Evolutionary conservation across 2,329 filamentous ascomycete species (phyloP).

Genomic region (Zasmidium citrigriseum): DNA sequence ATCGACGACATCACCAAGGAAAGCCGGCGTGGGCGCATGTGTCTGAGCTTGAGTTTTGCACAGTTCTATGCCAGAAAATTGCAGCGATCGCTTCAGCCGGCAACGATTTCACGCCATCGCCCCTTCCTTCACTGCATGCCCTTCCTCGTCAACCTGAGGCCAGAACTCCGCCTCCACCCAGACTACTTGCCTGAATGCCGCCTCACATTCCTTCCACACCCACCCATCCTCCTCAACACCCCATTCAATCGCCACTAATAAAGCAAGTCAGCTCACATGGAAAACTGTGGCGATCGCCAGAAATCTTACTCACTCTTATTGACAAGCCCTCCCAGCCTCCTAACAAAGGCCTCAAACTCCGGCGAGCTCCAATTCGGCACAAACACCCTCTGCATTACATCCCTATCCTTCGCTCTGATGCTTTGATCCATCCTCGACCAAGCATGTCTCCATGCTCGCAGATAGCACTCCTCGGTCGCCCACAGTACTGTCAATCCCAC

Average conservation of each 20-base stretch:
- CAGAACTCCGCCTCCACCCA: slow-evolving; percentile 35
- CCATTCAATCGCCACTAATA: slow-evolving; percentile 37
- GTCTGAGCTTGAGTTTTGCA: too few species aligned
- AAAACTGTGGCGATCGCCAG: background rate
- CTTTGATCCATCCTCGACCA: slow-evolving; percentile 33
- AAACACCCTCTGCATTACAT: slow-evolving; percentile 50
- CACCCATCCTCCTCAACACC: slow-evolving; percentile 41
- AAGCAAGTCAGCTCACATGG: background rate
- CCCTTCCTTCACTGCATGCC: slow-evolving; percentile 12
- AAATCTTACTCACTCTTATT: slow-evolving; percentile 36
- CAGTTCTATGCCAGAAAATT: background rate
- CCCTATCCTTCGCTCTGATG: slow-evolving; percentile 33
- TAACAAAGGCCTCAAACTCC: slow-evolving; percentile 51
- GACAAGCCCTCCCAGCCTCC: slow-evolving; percentile 46
- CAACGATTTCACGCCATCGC: background rate
- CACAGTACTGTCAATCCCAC: slow-evolving; percentile 72
- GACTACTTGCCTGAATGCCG: slow-evolving; percentile 50
- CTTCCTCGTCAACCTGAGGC: slow-evolving; percentile 41
- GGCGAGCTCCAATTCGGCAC: slow-evolving; percentile 54
- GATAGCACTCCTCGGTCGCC: slow-evolving; percentile 67
- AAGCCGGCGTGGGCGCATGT: too few species aligned
- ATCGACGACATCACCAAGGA: too few species aligned
- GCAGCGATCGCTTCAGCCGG: background rate
- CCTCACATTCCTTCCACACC: slow-evolving; percentile 52
- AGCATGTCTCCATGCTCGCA: slow-evolving; percentile 50